Percentiles rank a stretch among this genome's conserved stretches.
phyloP scores from a whole-genome alignment of 371 early-diverging fungal genomes.

The Mucor circinelloides region DNA sequence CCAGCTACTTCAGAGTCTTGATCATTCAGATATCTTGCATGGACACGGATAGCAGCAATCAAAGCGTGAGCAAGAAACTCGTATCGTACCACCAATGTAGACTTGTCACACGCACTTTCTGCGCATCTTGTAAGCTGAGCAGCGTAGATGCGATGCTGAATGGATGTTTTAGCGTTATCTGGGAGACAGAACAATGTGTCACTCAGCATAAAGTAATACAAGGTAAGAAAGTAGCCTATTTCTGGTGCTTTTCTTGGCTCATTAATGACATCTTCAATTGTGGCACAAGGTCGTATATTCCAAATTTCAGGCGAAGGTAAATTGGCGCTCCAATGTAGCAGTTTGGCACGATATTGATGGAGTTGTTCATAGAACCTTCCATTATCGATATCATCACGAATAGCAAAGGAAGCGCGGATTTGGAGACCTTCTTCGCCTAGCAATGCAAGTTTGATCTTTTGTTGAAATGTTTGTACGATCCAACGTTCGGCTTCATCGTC shows the following conservation, averaged over 20 bases:
- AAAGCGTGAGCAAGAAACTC: conserved; percentile 16
- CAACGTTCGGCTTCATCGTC: conserved; percentile 24
- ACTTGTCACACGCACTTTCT: conserved; percentile 5
- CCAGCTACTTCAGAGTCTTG: background rate
- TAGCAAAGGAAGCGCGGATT: conserved; percentile 1
- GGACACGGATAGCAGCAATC: conserved; percentile 12
- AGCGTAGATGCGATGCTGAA: conserved; percentile 13
- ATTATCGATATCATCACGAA: background rate
- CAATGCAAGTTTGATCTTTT: conserved; percentile 6
- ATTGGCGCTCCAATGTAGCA: conserved; percentile 12
- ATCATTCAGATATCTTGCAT: conserved; percentile 3
- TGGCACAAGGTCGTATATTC: background rate
- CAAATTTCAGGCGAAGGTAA: background rate
- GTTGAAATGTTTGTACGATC: conserved; percentile 4
- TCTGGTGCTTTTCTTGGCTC: background rate
- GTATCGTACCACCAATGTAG: conserved; percentile 2
- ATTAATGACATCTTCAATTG: conserved; percentile 4
- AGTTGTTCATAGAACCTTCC: background rate
- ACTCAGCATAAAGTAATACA: conserved; percentile 11
- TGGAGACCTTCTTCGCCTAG: conserved; percentile 25
- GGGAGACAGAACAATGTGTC: conserved; percentile 17
- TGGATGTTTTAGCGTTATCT: background rate
- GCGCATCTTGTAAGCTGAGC: background rate
- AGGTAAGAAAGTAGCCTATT: background rate
- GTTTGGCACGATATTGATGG: background rate